Base-by-base conservation (phyloP, 1,284 basidiomycete genomes). In the Puccinia horiana region DNA sequence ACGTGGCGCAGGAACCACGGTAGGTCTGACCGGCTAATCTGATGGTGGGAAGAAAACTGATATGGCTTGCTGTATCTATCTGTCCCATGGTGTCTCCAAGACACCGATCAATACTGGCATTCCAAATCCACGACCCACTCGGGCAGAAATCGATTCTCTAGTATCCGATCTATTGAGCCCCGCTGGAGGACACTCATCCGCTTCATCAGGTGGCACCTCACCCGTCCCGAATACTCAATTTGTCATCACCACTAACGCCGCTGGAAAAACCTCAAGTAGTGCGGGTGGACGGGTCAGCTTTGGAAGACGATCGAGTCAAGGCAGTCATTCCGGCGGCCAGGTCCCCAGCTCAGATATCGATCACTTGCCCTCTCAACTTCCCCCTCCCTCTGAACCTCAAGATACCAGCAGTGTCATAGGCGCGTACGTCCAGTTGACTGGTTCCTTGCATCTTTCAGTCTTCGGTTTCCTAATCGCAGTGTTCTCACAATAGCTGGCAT, bases 141-240 rank as follows among this genome's bases (percentile, higher is more conserved):
- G 78, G 56, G 78, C 78, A 1, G 78, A 80, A 73, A 80, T 80
- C 52, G 78, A 80, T 49, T 70, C 69, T 35, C 37, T 80, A 35
- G 78, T 80, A 29, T 80, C 78, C 20, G 78, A 80, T 61, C 44
- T 80, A 58, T 56, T 80, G 49, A 80, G 78, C 54, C 69, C 69
- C 11, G 52, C 78, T n/a, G 47, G 70, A 29, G 49, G 65, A 47
- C 78, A 67, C 11, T 56, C 78, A 26, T 80, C 69, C 20, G 37
- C 69, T 23, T 54, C 49, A 26, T 61, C 78, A 44, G 63, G 49
- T 11, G 52, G 58, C 2, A 9, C 56, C 54, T 80, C 78, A 9
- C 78, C 78, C 26, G 44, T 14, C n/a, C 73, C 52, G 14, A 58
- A 58, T 44, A 42, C 54, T 23, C 52, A 16, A 26, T 61, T 20